These are phyloP conservation scores for Epichloe brachyelytri DNA, from an alignment of 2,329 filamentous ascomycete species.

Conservation along the genomic window DNA sequence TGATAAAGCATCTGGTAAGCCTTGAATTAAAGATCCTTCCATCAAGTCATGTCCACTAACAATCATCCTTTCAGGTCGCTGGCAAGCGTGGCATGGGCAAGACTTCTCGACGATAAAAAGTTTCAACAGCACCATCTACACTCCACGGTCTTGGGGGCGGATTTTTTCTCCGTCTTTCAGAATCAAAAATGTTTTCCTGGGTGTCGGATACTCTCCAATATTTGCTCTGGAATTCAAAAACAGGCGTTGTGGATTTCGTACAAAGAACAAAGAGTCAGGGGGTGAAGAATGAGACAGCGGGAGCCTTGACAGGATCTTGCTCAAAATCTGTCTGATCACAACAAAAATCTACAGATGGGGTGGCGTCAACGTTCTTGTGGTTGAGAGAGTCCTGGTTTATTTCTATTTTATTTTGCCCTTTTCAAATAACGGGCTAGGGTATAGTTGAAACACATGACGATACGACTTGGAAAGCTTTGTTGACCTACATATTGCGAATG, in stretches of 20 bases:
- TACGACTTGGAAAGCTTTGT: too few species aligned
- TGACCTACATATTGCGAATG: too few species aligned
- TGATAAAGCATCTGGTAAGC: slow-evolving; percentile 85
- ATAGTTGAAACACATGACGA: too few species aligned
- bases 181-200: background rate
- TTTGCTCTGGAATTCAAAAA: slow-evolving; percentile 17
- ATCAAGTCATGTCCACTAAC: slow-evolving; percentile 7
- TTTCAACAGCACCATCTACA: background rate
- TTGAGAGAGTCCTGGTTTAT: too few species aligned
- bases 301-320: too few species aligned
- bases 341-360: too few species aligned
- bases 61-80: slow-evolving; percentile 43
- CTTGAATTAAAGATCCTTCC: slow-evolving; percentile 14
- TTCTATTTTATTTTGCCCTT: too few species aligned
- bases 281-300: too few species aligned
- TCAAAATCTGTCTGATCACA: too few species aligned
- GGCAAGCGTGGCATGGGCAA: slow-evolving; percentile 94
- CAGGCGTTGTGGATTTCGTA: slow-evolving; percentile 12
- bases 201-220: background rate
- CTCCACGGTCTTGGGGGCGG: background rate
- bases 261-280: too few species aligned
- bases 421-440: too few species aligned
- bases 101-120: slow-evolving; percentile 53
- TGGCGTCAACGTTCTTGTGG: too few species aligned
- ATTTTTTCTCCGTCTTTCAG: background rate